Percentiles rank a stretch among this genome's conserved stretches.
Evolutionary conservation across 2,329 filamentous ascomycete species (phyloP).

Genomic region (Ophiostoma triangulosporum): DNA sequence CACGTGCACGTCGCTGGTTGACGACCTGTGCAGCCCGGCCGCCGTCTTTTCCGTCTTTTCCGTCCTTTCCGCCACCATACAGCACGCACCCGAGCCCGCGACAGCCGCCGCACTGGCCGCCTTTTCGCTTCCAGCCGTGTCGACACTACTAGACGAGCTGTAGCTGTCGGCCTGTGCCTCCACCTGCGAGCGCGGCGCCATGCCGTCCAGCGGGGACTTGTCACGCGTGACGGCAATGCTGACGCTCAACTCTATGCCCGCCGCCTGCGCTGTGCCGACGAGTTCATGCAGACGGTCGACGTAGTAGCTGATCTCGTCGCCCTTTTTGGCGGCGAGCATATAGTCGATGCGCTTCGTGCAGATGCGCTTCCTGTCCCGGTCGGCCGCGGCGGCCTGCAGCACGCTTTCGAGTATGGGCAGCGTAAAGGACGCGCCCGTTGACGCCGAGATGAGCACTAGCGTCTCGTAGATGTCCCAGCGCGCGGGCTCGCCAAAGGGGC

Average conservation of each 20-base stretch:
- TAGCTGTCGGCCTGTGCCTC: not conserved
- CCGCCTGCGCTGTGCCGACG: constrained; percentile 27
- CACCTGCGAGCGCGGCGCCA: not conserved
- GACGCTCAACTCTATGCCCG: constrained; percentile 36
- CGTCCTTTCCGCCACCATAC: constrained; percentile 15
- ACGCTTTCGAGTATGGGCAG: constrained; percentile 45
- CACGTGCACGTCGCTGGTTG: constrained; percentile 27
- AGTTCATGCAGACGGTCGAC: constrained; percentile 33
- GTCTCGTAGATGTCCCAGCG: constrained; percentile 46
- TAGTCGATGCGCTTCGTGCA: constrained; percentile 42
- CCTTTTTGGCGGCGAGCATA: constrained; percentile 35
- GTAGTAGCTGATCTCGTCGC: constrained; percentile 43
- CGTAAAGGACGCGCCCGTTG: constrained; percentile 49
- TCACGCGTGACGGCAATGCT: constrained; percentile 40
- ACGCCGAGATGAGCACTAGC: constrained; percentile 45
- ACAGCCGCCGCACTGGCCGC: not conserved
- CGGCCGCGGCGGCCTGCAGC: constrained; percentile 22
- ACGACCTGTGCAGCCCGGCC: constrained; percentile 9
- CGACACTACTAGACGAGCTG: not conserved
- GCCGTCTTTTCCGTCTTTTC: constrained; percentile 16
- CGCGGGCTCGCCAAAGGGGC: constrained; percentile 42
- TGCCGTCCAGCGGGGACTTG: not conserved
- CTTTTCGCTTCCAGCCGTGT: not conserved
- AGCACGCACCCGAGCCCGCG: not conserved
- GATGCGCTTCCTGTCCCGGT: constrained; percentile 16